These are phyloP conservation scores for Protomyces pachydermus DNA, from an alignment of 1,139 yeast species.

Conservation along the genomic window DNA sequence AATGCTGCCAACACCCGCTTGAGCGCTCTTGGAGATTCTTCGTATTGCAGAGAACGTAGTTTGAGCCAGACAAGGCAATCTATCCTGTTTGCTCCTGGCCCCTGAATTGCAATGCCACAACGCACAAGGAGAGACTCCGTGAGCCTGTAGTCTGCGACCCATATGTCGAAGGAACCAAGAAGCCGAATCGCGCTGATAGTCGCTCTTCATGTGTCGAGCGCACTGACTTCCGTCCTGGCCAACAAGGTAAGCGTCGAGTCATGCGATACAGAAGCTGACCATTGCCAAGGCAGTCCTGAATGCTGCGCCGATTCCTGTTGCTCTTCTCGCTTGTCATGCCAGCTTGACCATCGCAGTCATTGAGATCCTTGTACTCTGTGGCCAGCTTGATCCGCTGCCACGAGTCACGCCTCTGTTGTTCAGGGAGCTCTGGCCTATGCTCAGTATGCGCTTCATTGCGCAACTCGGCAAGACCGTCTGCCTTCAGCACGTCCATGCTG, in stretches of 20 bases:
- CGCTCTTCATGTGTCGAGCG: neutral
- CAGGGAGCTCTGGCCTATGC: neutral
- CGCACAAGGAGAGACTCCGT: too few species aligned
- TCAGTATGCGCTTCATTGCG: neutral
- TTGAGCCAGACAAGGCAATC: too few species aligned
- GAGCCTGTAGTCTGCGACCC: neutral
- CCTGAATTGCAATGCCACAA: too few species aligned
- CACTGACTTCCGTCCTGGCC: neutral
- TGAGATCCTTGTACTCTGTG: neutral
- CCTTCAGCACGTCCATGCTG: conserved; percentile 9
- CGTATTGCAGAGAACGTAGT: too few species aligned
- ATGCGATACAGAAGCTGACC: neutral
- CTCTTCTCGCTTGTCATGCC: neutral
- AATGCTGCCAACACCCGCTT: neutral
- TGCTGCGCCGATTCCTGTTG: neutral
- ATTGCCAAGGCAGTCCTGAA: neutral
- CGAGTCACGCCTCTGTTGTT: neutral
- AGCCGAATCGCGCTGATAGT: neutral
- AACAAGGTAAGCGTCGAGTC: neutral
- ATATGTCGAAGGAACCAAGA: neutral
- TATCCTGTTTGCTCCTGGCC: too few species aligned
- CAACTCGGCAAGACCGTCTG: conserved; percentile 9
- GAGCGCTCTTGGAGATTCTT: too few species aligned
- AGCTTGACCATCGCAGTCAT: neutral
- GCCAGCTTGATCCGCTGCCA: neutral